Evolutionary conservation across 306 rosid species (phyloP).

Genomic region (Acacia acuminata): DNA sequence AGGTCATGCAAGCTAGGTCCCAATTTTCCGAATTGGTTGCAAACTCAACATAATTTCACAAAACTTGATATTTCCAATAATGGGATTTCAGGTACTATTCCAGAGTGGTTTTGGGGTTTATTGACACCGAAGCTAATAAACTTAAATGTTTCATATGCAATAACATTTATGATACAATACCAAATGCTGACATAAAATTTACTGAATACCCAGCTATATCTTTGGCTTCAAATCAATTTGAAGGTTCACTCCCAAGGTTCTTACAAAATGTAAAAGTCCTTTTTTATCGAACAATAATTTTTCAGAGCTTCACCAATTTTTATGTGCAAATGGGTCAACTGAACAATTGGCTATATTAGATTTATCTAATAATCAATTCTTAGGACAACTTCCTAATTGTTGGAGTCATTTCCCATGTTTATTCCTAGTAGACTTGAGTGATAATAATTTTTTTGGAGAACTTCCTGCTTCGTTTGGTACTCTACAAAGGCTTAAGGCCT

Average conservation of each 20-base stretch:
- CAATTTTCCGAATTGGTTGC: conserved; percentile 6
- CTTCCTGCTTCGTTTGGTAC: neutral
- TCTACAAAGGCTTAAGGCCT: neutral
- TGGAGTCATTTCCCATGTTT: conserved; percentile 11
- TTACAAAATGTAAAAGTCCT: neutral
- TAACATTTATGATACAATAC: neutral
- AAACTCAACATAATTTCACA: neutral
- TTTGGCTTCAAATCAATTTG: neutral
- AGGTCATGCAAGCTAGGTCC: conserved; percentile 10
- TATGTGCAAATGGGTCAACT: neutral
- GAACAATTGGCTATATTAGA: neutral
- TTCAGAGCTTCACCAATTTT: neutral
- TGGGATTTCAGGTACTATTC: neutral
- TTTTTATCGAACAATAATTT: neutral
- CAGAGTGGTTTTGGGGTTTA: conserved; percentile 1
- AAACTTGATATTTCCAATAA: neutral
- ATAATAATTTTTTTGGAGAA: conserved; percentile 6
- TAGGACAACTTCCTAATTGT: conserved; percentile 7
- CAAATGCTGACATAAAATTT: neutral
- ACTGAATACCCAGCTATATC: neutral
- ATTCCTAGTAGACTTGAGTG: neutral
- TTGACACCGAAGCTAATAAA: neutral
- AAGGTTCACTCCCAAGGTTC: neutral
- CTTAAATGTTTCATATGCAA: neutral
- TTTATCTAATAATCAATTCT: neutral